phyloP scores from a whole-genome alignment of 2,329 filamentous ascomycete genomes.

The Aulographum hederae region DNA sequence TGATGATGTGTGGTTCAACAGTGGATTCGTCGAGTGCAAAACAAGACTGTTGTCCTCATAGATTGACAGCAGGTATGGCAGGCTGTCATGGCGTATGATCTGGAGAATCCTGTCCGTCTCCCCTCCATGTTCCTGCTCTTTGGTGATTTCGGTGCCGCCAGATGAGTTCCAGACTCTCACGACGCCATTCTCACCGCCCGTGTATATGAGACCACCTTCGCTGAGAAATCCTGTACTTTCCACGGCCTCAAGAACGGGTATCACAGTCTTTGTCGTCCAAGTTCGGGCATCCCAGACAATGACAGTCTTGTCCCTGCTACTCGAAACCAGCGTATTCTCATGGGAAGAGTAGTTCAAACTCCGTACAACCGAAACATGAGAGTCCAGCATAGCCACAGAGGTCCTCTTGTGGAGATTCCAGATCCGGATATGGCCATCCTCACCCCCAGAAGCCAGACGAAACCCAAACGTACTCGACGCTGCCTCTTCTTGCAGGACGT shows the following conservation, averaged over 20 bases:
- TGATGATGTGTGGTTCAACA: slow-evolving; percentile 16
- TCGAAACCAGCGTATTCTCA: slow-evolving; percentile 62
- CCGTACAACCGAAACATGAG: slow-evolving; percentile 89
- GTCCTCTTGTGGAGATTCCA: slow-evolving; percentile 82
- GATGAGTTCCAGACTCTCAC: slow-evolving; percentile 70
- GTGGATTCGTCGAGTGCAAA: slow-evolving; percentile 42
- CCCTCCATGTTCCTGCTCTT: slow-evolving; percentile 43
- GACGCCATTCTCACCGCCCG: slow-evolving; percentile 67
- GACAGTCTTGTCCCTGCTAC: slow-evolving; percentile 80
- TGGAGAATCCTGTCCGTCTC: slow-evolving; percentile 54
- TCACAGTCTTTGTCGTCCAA: slow-evolving; percentile 67
- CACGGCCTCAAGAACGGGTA: slow-evolving; percentile 70
- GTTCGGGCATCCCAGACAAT: slow-evolving; percentile 77
- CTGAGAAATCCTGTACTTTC: slow-evolving; percentile 69
- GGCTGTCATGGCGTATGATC: slow-evolving; percentile 44
- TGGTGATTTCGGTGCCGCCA: slow-evolving; percentile 60
- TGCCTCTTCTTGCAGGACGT: slow-evolving; percentile 26
- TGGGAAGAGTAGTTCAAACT: slow-evolving; percentile 62
- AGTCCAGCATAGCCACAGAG: slow-evolving; percentile 61
- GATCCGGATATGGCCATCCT: slow-evolving; percentile 80
- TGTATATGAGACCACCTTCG: slow-evolving; percentile 55
- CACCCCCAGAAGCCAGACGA: slow-evolving; percentile 73
- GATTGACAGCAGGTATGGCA: slow-evolving; percentile 60
- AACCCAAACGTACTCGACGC: slow-evolving; percentile 41
- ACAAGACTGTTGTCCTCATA: slow-evolving; percentile 81